Base-by-base conservation (phyloP, 129 eudicot species). In the Gnaphalium uliginosum region DNA sequence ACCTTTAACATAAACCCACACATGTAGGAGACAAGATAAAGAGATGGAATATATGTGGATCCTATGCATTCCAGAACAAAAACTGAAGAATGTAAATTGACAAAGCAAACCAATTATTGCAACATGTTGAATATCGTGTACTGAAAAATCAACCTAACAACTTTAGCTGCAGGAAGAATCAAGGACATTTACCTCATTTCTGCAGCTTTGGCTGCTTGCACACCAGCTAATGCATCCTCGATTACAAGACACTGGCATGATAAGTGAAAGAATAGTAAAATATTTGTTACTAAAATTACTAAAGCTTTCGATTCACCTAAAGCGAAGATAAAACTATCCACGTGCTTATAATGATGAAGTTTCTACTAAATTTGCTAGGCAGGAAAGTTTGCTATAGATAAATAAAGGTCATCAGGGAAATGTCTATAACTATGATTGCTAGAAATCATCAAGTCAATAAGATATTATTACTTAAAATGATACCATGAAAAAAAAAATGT, bases 151-250 rank as follows among this genome's bases (percentile, higher is more conserved):
- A 60, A 68, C 10, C 41, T 29, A 21, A 60, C 35, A 59, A 46
- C 39, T 29, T 29, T 7, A 29, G 30, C 27, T 64, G 73, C 64
- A 53, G 58, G 13, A 48, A 32, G 60, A 9, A 32, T 63, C 26
- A 18, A 57, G 19, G 41, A 41, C n/a, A 58, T 46, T 58, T 82
- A 89, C 99, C 99, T 94, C 97, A 94, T 94, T 68, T 85, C 35
- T 32, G 99, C 99, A 32, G 97, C 92, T 74, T 87, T 73, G 57
- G 99, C 97, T 77, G 99, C 99, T 85, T 94, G 97, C 58, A 94
- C 89, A 62, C 99, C 99, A 66, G 99, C 99, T 76, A 94, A 77
- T 58, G 99, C 99, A 79, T 94, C 99, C 91, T 94, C 99, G 75
- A 94, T 94, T 46, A 94, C 99, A 70, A 94, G 56, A 81, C 99